These are phyloP conservation scores for Cairneyella variabilis DNA, from an alignment of 495 filamentous ascomycete species.

Conservation along the genomic window DNA sequence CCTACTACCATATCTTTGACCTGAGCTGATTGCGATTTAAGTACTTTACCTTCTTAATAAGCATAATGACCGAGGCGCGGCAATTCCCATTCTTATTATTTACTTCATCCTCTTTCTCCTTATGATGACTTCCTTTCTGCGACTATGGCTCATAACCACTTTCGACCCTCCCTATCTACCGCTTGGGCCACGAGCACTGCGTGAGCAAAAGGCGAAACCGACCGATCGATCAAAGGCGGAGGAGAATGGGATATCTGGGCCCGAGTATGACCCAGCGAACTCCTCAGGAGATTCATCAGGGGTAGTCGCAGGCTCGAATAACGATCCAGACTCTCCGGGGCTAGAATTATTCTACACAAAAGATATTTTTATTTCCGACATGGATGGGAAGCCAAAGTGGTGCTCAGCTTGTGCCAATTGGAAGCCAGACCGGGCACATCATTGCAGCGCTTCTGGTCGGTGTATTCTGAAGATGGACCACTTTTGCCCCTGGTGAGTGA, in stretches of 20 bases:
- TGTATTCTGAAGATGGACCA: conserved; percentile 91
- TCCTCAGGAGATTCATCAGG: conserved; percentile 10
- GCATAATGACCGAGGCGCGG: conserved; percentile 40
- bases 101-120: conserved; percentile 67
- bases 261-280: conserved; percentile 18
- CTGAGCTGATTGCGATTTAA: neutral
- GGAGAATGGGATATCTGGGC: conserved; percentile 19
- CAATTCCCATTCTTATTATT: conserved; percentile 63
- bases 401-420: conserved; percentile 75
- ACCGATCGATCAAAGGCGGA: conserved; percentile 14
- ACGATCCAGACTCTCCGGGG: conserved; percentile 43
- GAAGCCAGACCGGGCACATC: conserved; percentile 82
- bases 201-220: conserved; percentile 12
- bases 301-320: conserved; percentile 13
- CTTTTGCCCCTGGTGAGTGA: conserved; percentile 76
- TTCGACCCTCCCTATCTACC: conserved; percentile 68
- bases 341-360: conserved; percentile 66
- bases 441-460: conserved; percentile 74
- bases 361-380: conserved; percentile 77
- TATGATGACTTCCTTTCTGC: conserved; percentile 63
- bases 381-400: conserved; percentile 75
- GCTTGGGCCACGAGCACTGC: conserved; percentile 44
- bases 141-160: conserved; percentile 60
- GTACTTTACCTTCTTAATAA: conserved; percentile 24
- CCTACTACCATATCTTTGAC: neutral